A percentile compares a stretch with the other conserved stretches of the same genome.
Conservation (phyloP, 2,329 filamentous ascomycete genomes). For the Colletotrichum sp. region DNA sequence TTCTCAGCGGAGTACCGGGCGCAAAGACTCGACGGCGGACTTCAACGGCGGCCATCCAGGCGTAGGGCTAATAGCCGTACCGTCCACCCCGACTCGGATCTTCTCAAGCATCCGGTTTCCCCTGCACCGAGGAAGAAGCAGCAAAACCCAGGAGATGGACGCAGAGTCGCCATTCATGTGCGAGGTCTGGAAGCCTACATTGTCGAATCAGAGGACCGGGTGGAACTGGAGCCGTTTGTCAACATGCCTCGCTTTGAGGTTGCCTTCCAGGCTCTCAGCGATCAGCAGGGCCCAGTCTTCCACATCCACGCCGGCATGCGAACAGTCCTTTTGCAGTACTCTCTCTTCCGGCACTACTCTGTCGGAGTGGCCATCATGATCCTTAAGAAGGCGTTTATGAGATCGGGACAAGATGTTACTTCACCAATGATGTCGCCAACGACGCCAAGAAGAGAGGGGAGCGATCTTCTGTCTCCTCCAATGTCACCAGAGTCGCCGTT, state of each 20-base stretch:
- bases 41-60: conserved; percentile 62
- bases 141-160: conserved; percentile 71
- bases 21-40: conserved; percentile 70
- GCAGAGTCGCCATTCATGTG: conserved; percentile 80
- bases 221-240: conserved; percentile 86
- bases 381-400: conserved; percentile 72
- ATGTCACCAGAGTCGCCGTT: conserved; percentile 35
- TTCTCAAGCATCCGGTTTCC: conserved; percentile 54
- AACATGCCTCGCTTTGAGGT: conserved; percentile 87
- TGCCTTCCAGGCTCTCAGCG: conserved; percentile 82
- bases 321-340: conserved; percentile 85
- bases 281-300: conserved; percentile 85
- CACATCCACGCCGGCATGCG: conserved; percentile 84
- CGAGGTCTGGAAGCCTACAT: conserved; percentile 89
- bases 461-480: conserved; percentile 43
- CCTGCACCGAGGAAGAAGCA: conserved; percentile 56
- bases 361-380: conserved; percentile 82
- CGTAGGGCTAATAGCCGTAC: conserved; percentile 78
- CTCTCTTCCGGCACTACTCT: conserved; percentile 91
- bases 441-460: conserved; percentile 28
- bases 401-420: conserved; percentile 46
- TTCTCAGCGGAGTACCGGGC: conserved; percentile 91
- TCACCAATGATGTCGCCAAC: conserved; percentile 25
- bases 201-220: conserved; percentile 83
- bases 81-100: conserved; percentile 72